Conservation (phyloP, 805 yeast genomes). For the Wickerhamomyces sydowiorum region DNA sequence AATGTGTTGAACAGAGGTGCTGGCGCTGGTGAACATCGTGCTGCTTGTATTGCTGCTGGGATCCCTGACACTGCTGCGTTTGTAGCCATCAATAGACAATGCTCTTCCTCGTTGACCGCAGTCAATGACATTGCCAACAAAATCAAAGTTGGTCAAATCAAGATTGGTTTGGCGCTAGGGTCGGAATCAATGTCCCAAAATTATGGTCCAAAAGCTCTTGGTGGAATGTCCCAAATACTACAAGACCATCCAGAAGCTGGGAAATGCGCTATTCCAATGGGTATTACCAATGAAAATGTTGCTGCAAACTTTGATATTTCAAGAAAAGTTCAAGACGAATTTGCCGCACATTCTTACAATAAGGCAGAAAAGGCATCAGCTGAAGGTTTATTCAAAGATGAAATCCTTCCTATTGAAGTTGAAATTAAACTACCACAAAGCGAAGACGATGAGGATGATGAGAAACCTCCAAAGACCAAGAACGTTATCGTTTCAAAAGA, state of each 20-base stretch:
- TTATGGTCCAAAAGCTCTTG: slow-evolving; percentile 76
- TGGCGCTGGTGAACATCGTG: slow-evolving; percentile 92
- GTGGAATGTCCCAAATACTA: slow-evolving; percentile 49
- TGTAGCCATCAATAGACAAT: slow-evolving; percentile 84
- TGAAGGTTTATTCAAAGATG: slow-evolving; percentile 75
- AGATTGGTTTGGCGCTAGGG: slow-evolving; percentile 87
- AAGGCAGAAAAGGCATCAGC: slow-evolving; percentile 77
- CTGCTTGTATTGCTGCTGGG: slow-evolving; percentile 88
- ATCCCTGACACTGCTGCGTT: slow-evolving; percentile 77
- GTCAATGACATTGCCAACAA: slow-evolving; percentile 86
- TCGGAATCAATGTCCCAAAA: slow-evolving; percentile 91
- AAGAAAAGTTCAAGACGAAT: slow-evolving; percentile 75
- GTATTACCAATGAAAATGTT: slow-evolving; percentile 90
- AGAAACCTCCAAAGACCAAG: slow-evolving; percentile 27
- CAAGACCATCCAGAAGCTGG: slow-evolving; percentile 41
- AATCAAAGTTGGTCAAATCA: slow-evolving; percentile 82
- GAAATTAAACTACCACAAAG: slow-evolving; percentile 39
- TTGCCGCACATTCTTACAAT: slow-evolving; percentile 81
- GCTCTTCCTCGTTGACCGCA: slow-evolving; percentile 92
- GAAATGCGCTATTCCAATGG: slow-evolving; percentile 92
- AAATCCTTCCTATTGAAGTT: slow-evolving; percentile 76
- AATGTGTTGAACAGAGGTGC: slow-evolving; percentile 91
- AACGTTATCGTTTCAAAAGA: slow-evolving; percentile 51
- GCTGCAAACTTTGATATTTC: slow-evolving; percentile 59
- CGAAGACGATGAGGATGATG: slow-evolving; percentile 54